Percentiles rank a stretch among this genome's conserved stretches.
phyloP scores from a whole-genome alignment of 805 yeast genomes.

The Ogataea parapolymorpha region DNA sequence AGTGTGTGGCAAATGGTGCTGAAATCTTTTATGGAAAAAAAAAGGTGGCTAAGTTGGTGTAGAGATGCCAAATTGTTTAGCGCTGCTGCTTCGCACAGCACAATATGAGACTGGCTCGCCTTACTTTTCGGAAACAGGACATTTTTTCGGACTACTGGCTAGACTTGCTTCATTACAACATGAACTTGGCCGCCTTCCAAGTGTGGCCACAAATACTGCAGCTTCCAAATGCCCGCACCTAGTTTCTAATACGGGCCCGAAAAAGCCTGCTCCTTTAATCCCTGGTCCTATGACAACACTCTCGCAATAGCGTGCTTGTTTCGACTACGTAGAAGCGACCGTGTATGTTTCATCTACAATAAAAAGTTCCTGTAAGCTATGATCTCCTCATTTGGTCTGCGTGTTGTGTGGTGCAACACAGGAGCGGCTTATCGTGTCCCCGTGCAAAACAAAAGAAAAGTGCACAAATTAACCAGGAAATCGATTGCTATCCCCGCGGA shows the following conservation, averaged over 20 bases:
- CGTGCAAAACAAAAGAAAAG: constrained; percentile 10
- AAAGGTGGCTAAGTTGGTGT: constrained; percentile 14
- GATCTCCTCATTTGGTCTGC: background rate
- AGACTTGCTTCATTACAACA: too few species aligned
- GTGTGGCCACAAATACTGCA: too few species aligned
- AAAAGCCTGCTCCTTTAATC: too few species aligned
- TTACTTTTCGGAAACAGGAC: too few species aligned
- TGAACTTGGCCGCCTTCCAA: too few species aligned
- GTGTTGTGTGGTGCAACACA: constrained; percentile 6
- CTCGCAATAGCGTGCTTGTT: too few species aligned
- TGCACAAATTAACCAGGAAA: background rate
- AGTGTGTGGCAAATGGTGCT: constrained; percentile 20
- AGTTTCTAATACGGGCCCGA: too few species aligned
- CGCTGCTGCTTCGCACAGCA: too few species aligned
- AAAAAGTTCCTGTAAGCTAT: background rate
- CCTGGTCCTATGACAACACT: too few species aligned
- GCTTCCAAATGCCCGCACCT: too few species aligned
- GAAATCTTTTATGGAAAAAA: constrained; percentile 1
- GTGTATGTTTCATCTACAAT: constrained; percentile 9
- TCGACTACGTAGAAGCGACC: background rate
- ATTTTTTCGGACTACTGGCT: too few species aligned
- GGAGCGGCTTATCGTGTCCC: constrained; percentile 9
- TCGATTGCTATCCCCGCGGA: constrained; percentile 11
- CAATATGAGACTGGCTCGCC: too few species aligned
- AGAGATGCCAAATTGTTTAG: background rate